Evolutionary conservation across 345 rosid species (phyloP).

Genomic region (Gossypium herbaceum): DNA sequence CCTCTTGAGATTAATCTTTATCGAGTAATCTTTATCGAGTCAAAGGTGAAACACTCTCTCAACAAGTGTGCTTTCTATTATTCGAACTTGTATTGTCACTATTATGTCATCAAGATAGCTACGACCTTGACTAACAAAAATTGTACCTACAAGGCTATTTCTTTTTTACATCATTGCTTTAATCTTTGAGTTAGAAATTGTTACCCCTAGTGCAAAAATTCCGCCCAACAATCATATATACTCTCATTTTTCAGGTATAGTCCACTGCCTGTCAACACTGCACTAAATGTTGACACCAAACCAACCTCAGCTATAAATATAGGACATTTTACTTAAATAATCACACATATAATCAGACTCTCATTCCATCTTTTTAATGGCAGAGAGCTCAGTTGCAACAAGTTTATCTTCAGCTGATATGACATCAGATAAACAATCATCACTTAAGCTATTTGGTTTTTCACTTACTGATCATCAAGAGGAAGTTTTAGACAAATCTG

Average conservation of each 20-base stretch:
- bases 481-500: conserved; percentile 15
- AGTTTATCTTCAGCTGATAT: conserved; percentile 2
- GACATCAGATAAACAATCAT: conserved; percentile 9
- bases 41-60: no score
- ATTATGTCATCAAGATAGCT: no score
- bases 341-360: background rate
- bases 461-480: conserved; percentile 21
- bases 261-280: background rate
- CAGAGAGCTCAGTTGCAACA: conserved; percentile 22
- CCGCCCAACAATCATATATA: background rate
- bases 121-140: no score
- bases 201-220: background rate
- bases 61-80: no score
- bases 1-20: no score
- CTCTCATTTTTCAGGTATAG: background rate
- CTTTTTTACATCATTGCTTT: background rate
- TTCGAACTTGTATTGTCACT: no score
- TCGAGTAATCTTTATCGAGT: no score
- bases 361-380: conserved; percentile 11
- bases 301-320: conserved; percentile 8
- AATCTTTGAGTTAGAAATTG: background rate
- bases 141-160: background rate
- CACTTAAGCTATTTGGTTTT: conserved; percentile 41
- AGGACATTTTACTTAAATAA: background rate
- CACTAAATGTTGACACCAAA: background rate